Percentiles rank a stretch among this genome's conserved stretches.
These are phyloP conservation scores for Persicaria maculosa DNA, from an alignment of 148 eudicot genomes.

Conservation along the genomic window DNA sequence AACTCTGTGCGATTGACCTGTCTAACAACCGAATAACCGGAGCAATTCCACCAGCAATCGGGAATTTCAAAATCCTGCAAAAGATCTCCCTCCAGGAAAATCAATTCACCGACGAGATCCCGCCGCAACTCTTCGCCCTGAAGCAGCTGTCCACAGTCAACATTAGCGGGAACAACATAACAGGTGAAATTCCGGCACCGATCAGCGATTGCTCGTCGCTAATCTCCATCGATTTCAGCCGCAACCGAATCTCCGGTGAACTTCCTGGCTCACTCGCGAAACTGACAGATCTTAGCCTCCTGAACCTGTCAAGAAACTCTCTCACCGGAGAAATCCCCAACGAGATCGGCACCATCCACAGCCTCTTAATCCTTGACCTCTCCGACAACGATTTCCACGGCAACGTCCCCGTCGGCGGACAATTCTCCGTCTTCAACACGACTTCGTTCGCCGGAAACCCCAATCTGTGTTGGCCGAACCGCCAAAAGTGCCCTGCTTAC, in stretches of 20 bases:
- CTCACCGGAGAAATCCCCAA: constrained; percentile 37
- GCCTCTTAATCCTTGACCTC: constrained; percentile 40
- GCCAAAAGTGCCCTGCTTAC: constrained; percentile 28
- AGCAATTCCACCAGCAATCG: constrained; percentile 33
- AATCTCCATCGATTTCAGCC: constrained; percentile 39
- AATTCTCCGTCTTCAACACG: constrained; percentile 22
- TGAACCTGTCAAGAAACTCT: constrained; percentile 42
- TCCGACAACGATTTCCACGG: constrained; percentile 50
- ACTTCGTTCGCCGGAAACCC: constrained; percentile 41
- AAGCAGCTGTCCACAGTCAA: constrained; percentile 24
- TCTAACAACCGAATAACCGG: constrained; percentile 43
- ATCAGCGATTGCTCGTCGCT: constrained; percentile 25
- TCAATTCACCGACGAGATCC: constrained; percentile 31
- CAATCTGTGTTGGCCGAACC: constrained; percentile 33
- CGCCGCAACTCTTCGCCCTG: constrained; percentile 30
- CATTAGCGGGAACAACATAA: constrained; percentile 32
- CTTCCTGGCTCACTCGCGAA: constrained; percentile 30
- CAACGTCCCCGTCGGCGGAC: constrained; percentile 24
- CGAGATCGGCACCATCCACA: constrained; percentile 32
- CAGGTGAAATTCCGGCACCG: constrained; percentile 39
- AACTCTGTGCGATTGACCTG: constrained; percentile 5
- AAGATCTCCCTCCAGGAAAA: constrained; percentile 13
- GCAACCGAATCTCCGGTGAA: constrained; percentile 30
- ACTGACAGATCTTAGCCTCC: constrained; percentile 24
- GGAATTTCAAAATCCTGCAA: constrained; percentile 16